Percentiles rank a stretch among this genome's conserved stretches.
Evolutionary conservation across 2,329 filamentous ascomycete species (phyloP).

Genomic region (Raffaelea ambrosiae): DNA sequence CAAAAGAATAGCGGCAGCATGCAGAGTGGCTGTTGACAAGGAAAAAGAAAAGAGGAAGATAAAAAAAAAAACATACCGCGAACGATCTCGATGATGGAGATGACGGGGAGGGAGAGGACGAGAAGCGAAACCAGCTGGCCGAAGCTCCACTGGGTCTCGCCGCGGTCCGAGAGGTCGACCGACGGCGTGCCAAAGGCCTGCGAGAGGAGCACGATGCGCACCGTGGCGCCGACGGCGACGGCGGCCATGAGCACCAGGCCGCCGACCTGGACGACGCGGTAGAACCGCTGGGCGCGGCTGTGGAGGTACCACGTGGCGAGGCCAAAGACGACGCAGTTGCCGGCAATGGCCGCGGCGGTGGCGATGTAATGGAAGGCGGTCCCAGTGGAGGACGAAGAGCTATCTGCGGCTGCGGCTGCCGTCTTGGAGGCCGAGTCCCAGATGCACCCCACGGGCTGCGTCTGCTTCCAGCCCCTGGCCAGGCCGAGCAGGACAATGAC

Average conservation of each 20-base stretch:
- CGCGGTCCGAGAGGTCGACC: conserved; percentile 38
- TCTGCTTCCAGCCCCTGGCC: conserved; percentile 36
- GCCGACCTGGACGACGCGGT: conserved; percentile 42
- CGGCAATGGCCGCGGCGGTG: conserved; percentile 53
- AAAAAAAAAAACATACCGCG: conserved; percentile 11
- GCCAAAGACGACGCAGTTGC: conserved; percentile 49
- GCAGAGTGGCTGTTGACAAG: too few relatives aligned
- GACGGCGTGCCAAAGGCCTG: conserved; percentile 52
- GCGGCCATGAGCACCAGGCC: conserved; percentile 47
- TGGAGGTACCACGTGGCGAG: conserved; percentile 59
- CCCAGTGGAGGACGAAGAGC: too few relatives aligned
- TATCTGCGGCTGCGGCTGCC: too few relatives aligned
- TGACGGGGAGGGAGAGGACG: conserved; percentile 49
- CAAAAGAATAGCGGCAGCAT: too few relatives aligned
- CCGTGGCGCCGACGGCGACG: conserved; percentile 49
- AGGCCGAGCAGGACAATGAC: conserved; percentile 49
- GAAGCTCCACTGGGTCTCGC: conserved; percentile 53
- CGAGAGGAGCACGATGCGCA: conserved; percentile 46
- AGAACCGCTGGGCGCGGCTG: conserved; percentile 42
- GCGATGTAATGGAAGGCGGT: conserved; percentile 42
- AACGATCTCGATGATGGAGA: conserved; percentile 50
- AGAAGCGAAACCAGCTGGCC: conserved; percentile 53
- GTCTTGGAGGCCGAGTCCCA: conserved; percentile 29
- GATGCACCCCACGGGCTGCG: conserved; percentile 52
- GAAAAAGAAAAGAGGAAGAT: too few relatives aligned